Percentiles rank a stretch among this genome's conserved stretches.
phyloP scores from a whole-genome alignment of 768 basidiomycete genomes.

The Trametes elegans region DNA sequence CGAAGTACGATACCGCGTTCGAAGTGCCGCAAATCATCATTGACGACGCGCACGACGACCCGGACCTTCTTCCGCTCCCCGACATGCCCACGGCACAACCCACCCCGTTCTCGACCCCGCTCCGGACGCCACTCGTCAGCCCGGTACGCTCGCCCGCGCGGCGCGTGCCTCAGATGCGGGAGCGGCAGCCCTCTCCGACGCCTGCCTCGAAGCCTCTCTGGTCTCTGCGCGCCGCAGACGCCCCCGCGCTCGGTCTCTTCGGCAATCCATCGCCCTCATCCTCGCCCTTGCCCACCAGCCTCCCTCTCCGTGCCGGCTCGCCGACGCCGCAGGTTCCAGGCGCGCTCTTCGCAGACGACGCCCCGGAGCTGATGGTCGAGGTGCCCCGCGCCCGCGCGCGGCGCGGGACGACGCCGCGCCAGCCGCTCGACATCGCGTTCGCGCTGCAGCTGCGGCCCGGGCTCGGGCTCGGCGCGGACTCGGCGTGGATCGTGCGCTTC shows the following conservation, averaged over 20 bases:
- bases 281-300: conserved; percentile 3
- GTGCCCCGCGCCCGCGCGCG: conserved; percentile 10
- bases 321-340: conserved; percentile 22
- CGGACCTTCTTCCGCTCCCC: conserved; percentile 42
- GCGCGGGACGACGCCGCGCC: conserved; percentile 23
- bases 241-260: conserved; percentile 38
- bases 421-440: conserved; percentile 58
- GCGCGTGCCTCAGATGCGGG: conserved; percentile 27
- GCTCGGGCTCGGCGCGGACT: conserved; percentile 65
- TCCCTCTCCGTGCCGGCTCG: conserved; percentile 2
- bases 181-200: conserved; percentile 16
- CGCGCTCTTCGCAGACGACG: conserved; percentile 22
- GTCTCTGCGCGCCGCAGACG: conserved; percentile 43
- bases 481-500: conserved; percentile 78
- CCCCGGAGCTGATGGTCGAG: conserved; percentile 13
- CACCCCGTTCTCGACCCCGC: conserved; percentile 21
- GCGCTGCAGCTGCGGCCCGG: conserved; percentile 79
- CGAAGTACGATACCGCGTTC: conserved; percentile 3
- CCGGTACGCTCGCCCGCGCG: conserved; percentile 15
- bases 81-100: not conserved
- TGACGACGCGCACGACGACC: conserved; percentile 36
- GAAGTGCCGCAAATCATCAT: conserved; percentile 15
- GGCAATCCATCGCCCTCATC: not conserved
- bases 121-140: conserved; percentile 16
- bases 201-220: conserved; percentile 29